Evolutionary conservation across 1,139 yeast genomes (phyloP), one percentile per base, ranked within the genome.

Genomic region (Debaryomyces coudertii): DNA sequence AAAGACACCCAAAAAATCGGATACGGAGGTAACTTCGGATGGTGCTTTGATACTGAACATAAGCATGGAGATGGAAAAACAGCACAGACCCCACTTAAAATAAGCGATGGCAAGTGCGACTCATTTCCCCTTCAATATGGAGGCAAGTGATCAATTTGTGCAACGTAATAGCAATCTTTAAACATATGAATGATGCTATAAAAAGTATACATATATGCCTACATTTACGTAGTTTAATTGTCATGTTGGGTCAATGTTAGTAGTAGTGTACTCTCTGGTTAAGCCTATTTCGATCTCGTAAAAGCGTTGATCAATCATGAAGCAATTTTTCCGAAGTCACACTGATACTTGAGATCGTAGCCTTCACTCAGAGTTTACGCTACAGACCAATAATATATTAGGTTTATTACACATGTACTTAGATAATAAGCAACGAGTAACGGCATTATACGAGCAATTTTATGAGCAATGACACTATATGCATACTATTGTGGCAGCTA

Each of bases 1-100:
- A 68, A 68, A 24, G 62, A 66, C 40, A 72, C 74, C 2, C 74
- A 71, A 31, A 69, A 62, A 24, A 56, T 90, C 14, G 76, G 82
- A 1, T 86, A 82, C 56, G 90, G 90, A 14, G 95, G 92, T 3
- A 71, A 71, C 20, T 65, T 67, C 18, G 62, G 69, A 25, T 90
- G 95, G 95, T 80, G 87, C 50, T 62, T 63, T 37, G 81, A 88
- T 8, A 75, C 73, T 8, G 62, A 61, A 2, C 68, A 61, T 24
- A 52, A 57, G 14, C 63, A 57, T 37, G 71, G 68, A 1, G 85
- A 89, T 3, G 65, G 68, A 2, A 71, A 76, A 29, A 76, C 71
- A 46, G 66, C 73, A 40, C 90, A 86, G 58, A 76, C 79, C 15
- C 71, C 79, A 5, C 68, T 88, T 30, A 66, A 65, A 41, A 73